Conservation (phyloP, 768 basidiomycete genomes). For the Phaeotremella skinneri region DNA sequence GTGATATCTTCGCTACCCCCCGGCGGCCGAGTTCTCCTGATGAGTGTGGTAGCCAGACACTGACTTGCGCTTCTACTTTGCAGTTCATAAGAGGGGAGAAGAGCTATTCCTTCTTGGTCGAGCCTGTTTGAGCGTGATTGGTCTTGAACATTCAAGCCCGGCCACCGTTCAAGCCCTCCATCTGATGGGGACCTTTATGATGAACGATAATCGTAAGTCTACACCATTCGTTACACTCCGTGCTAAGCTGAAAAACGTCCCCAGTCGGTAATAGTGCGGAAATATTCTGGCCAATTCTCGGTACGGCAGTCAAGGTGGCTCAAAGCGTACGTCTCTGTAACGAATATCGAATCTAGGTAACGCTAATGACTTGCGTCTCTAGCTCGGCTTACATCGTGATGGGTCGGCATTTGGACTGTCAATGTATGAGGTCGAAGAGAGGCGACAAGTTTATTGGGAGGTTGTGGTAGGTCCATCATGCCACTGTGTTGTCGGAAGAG, state of each 20-base stretch:
- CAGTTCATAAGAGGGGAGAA: slow-evolving; percentile 42
- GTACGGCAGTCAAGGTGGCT: slow-evolving; percentile 41
- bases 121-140: slow-evolving; percentile 40
- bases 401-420: slow-evolving; percentile 45
- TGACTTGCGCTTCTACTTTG: background rate
- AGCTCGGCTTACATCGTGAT: slow-evolving; percentile 51
- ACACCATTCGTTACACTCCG: too few relatives aligned
- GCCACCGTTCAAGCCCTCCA: slow-evolving; percentile 48
- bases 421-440: slow-evolving; percentile 40
- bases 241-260: too few relatives aligned
- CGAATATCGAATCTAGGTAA: background rate
- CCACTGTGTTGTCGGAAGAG: background rate
- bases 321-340: slow-evolving; percentile 30
- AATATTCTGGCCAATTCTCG: slow-evolving; percentile 49
- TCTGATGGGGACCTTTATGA: slow-evolving; percentile 44
- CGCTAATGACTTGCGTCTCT: slow-evolving; percentile 8
- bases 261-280: slow-evolving; percentile 46
- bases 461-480: slow-evolving; percentile 27
- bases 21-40: background rate
- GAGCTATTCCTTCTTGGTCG: slow-evolving; percentile 44
- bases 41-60: background rate
- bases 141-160: slow-evolving; percentile 39
- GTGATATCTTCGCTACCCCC: too few relatives aligned
- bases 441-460: slow-evolving; percentile 50
- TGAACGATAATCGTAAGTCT: slow-evolving; percentile 47